Evolutionary conservation across 495 filamentous ascomycete genomes (phyloP).

Genomic region (Podospora fimiseda): DNA sequence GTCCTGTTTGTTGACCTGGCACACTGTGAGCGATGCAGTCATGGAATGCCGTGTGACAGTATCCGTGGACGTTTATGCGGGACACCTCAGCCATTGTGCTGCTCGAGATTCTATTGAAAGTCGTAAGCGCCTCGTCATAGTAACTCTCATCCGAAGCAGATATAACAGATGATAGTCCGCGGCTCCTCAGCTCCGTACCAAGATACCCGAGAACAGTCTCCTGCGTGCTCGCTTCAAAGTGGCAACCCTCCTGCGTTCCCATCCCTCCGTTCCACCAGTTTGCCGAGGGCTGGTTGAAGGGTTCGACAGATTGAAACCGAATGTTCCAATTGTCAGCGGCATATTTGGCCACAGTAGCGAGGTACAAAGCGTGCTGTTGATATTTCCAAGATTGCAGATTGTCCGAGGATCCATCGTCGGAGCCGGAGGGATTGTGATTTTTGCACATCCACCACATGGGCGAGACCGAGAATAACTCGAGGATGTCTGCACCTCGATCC

Average conservation of each 20-base stretch:
- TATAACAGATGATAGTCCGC: constrained; percentile 21
- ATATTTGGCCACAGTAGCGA: constrained; percentile 36
- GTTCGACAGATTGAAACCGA: constrained; percentile 28
- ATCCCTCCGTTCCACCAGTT: constrained; percentile 33
- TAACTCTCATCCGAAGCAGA: constrained; percentile 28
- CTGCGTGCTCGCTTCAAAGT: constrained; percentile 26
- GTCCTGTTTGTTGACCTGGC: too few species aligned
- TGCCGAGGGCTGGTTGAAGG: constrained; percentile 35
- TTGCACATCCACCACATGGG: constrained; percentile 38
- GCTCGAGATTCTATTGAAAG: constrained; percentile 21
- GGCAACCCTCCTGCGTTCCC: constrained; percentile 34
- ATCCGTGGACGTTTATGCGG: constrained; percentile 36
- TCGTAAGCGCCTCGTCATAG: constrained; percentile 28
- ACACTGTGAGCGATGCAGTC: too few species aligned
- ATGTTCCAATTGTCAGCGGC: constrained; percentile 29
- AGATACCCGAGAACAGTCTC: constrained; percentile 20
- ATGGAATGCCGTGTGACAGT: too few species aligned
- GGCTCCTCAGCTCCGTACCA: constrained; percentile 21
- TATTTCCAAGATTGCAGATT: constrained; percentile 37
- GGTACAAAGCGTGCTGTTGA: constrained; percentile 29
- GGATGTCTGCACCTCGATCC: constrained; percentile 25
- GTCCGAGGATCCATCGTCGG: constrained; percentile 21
- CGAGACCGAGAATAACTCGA: constrained; percentile 38
- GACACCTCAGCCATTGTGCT: constrained; percentile 20
- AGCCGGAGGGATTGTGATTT: constrained; percentile 35